Conservation (phyloP, 169 alveolate species). For the Condylostoma magnum region DNA sequence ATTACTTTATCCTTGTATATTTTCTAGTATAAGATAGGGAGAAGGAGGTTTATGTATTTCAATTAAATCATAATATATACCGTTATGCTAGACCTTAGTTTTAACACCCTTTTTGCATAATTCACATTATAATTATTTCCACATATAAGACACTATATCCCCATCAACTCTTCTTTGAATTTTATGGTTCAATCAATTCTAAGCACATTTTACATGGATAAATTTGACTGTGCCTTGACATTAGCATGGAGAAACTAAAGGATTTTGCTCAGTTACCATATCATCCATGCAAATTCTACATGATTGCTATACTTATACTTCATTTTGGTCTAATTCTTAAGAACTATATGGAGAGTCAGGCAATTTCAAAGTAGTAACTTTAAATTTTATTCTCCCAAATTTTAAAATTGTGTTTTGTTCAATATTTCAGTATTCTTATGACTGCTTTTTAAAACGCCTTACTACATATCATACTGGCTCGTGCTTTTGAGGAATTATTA, state of each 20-base stretch:
- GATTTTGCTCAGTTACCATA: conserved; percentile 57
- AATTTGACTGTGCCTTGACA: conserved; percentile 92
- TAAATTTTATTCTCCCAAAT: too few species aligned
- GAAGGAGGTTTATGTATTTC: conserved; percentile 9
- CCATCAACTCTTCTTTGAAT: not conserved
- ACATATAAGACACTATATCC: not conserved
- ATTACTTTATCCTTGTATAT: not conserved
- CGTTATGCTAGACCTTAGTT: not conserved
- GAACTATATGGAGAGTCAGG: too few species aligned
- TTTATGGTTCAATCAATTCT: conserved; percentile 83
- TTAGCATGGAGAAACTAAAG: conserved; percentile 89
- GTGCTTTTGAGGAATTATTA: too few species aligned
- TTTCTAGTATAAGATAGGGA: conserved; percentile 11
- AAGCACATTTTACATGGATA: conserved; percentile 94
- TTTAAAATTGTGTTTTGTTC: too few species aligned
- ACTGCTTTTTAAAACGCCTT: too few species aligned
- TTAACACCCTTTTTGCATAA: not conserved
- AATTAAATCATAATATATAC: too few species aligned
- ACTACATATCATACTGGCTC: too few species aligned
- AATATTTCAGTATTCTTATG: too few species aligned
- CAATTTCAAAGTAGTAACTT: too few species aligned
- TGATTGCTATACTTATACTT: too few species aligned
- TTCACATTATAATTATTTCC: conserved; percentile 16
- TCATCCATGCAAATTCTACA: conserved; percentile 15
- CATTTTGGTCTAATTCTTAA: too few species aligned